These are phyloP conservation scores for Apiospora rasikravindrae DNA, from an alignment of 2,329 filamentous ascomycete species.

Conservation along the genomic window DNA sequence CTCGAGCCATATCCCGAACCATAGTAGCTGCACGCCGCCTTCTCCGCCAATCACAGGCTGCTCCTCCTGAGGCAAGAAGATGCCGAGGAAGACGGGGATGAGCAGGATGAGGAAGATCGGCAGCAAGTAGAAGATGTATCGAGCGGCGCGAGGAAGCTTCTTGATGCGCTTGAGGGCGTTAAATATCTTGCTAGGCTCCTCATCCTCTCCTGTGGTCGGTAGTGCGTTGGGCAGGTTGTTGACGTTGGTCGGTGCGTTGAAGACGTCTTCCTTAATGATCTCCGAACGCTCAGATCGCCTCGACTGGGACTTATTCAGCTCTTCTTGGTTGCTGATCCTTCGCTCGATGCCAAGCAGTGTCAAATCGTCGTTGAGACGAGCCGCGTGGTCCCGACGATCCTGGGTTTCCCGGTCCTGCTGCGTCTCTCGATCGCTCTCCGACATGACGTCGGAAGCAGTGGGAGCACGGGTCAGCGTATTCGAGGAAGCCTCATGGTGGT, in stretches of 20 bases:
- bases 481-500: not conserved
- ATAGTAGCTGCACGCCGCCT: conserved; percentile 79
- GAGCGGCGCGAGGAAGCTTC: conserved; percentile 64
- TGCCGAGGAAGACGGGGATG: conserved; percentile 71
- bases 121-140: conserved; percentile 74
- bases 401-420: conserved; percentile 1
- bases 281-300: conserved; percentile 25
- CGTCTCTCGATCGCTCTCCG: not conserved
- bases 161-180: conserved; percentile 63
- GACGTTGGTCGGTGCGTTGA: conserved; percentile 29
- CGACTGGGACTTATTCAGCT: conserved; percentile 2
- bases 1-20: conserved; percentile 96
- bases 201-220: conserved; percentile 47
- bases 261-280: conserved; percentile 36
- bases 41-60: conserved; percentile 64
- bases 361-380: conserved; percentile 37
- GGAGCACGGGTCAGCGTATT: not conserved
- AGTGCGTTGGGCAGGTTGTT: conserved; percentile 29
- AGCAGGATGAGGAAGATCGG: conserved; percentile 69
- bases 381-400: conserved; percentile 28
- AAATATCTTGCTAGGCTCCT: conserved; percentile 65
- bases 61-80: conserved; percentile 51
- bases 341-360: conserved; percentile 39
- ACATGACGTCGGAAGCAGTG: not conserved
- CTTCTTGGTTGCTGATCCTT: conserved; percentile 30